These are phyloP conservation scores for Leptographium lundbergii DNA, from an alignment of 2,329 filamentous ascomycete genomes.

Conservation along the genomic window DNA sequence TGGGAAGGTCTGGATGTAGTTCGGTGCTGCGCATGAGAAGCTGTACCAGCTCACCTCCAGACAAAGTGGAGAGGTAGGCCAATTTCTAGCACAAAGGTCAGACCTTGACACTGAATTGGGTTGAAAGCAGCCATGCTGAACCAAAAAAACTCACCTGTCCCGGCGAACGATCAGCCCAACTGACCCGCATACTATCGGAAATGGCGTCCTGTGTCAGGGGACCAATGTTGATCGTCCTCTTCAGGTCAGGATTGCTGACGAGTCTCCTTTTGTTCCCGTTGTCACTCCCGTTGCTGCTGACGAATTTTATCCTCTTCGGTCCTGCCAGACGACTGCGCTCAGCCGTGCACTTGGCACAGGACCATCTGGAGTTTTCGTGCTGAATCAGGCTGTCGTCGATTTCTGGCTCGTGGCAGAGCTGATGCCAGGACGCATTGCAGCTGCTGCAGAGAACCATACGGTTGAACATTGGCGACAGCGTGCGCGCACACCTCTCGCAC, in stretches of 20 bases:
- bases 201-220: background rate
- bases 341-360: constrained; percentile 46
- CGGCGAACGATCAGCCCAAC: constrained; percentile 25
- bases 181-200: constrained; percentile 12
- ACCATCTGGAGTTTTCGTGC: constrained; percentile 54
- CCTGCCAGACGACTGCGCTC: constrained; percentile 21
- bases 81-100: constrained; percentile 34
- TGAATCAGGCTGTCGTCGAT: constrained; percentile 57
- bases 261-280: constrained; percentile 12
- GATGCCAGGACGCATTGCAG: constrained; percentile 70
- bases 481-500: constrained; percentile 61
- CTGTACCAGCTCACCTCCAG: constrained; percentile 48
- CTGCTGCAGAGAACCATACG: constrained; percentile 78
- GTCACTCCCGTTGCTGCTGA: background rate
- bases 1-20: constrained; percentile 49
- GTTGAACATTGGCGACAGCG: constrained; percentile 59
- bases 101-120: background rate
- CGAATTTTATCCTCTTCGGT: background rate
- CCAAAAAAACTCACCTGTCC: constrained; percentile 22
- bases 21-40: constrained; percentile 50
- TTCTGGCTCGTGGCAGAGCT: constrained; percentile 65
- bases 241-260: background rate
- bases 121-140: background rate
- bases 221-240: constrained; percentile 2
- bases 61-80: constrained; percentile 47